Percentiles rank a stretch among this genome's conserved stretches.
These are phyloP conservation scores for Epichloe baconii DNA, from an alignment of 2,329 filamentous ascomycete species.

Conservation along the genomic window DNA sequence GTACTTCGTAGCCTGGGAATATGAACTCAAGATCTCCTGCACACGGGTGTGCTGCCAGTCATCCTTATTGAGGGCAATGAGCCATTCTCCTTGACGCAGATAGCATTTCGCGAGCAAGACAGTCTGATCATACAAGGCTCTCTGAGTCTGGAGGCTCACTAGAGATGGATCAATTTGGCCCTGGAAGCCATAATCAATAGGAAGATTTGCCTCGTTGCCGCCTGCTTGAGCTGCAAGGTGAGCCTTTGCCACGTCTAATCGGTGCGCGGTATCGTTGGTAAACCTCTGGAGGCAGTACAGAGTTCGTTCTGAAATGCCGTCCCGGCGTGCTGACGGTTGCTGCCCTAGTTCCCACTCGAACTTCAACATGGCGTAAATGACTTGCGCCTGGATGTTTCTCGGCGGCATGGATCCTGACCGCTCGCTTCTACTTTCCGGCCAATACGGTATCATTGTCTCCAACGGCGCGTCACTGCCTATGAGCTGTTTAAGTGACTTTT, in stretches of 20 bases:
- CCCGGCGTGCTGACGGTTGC: conserved; percentile 30
- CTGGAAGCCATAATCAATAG: conserved; percentile 37
- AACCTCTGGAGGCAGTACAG: conserved; percentile 48
- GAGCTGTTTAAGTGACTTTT: conserved; percentile 88
- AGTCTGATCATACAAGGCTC: conserved; percentile 45
- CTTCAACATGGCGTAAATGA: conserved; percentile 94
- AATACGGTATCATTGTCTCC: conserved; percentile 47
- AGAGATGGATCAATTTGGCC: conserved; percentile 30
- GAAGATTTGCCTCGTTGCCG: conserved; percentile 28
- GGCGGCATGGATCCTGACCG: conserved; percentile 10
- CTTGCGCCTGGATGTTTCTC: conserved; percentile 53
- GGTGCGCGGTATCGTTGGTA: conserved; percentile 44
- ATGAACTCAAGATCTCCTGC: conserved; percentile 79
- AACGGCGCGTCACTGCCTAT: conserved; percentile 57
- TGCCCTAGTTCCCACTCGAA: conserved; percentile 87
- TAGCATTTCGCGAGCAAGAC: conserved; percentile 87
- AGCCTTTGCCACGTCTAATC: conserved; percentile 38
- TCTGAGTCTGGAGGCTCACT: conserved; percentile 36
- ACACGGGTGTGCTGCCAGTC: conserved; percentile 83
- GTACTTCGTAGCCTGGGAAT: conserved; percentile 82
- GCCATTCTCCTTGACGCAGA: conserved; percentile 92
- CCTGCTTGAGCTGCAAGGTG: conserved; percentile 35
- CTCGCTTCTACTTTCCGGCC: conserved; percentile 28
- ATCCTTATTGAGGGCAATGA: conserved; percentile 70
- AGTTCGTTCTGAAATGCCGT: conserved; percentile 38